phyloP scores from a whole-genome alignment of 1,284 basidiomycete genomes.

The Ganoderma lingzhi region DNA sequence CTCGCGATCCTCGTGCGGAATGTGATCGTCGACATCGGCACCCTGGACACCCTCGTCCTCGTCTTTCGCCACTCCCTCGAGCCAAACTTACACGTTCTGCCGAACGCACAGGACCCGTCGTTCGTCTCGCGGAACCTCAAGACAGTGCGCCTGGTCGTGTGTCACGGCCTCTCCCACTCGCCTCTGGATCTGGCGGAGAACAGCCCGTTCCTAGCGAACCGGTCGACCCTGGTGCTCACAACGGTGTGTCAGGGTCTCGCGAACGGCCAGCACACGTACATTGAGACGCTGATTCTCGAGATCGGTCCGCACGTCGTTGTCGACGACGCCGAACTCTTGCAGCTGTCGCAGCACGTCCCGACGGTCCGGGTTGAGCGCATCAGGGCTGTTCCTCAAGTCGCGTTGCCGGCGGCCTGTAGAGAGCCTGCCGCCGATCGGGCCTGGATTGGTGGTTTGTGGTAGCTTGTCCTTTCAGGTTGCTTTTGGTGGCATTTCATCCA shows the following conservation, averaged over 20 bases:
- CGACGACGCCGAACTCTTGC: not conserved
- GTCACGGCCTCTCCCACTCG: constrained; percentile 3
- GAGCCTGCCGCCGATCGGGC: not conserved
- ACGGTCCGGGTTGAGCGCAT: not conserved
- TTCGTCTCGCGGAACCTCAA: constrained; percentile 15
- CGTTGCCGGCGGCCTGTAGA: not conserved
- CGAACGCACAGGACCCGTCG: constrained; percentile 8
- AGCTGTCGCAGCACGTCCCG: not conserved
- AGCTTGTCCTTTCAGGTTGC: not conserved
- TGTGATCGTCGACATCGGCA: not conserved
- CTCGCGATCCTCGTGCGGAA: not conserved
- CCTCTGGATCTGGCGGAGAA: not conserved
- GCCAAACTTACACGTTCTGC: constrained; percentile 14
- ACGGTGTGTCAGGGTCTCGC: not conserved
- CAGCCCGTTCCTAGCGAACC: not conserved
- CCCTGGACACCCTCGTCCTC: constrained; percentile 5
- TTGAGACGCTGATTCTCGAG: not conserved
- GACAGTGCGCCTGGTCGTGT: constrained; percentile 10
- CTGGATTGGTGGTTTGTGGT: constrained; percentile 1
- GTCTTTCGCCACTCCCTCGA: constrained; percentile 9
- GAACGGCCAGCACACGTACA: not conserved
- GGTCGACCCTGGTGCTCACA: not conserved
- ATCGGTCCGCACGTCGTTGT: not conserved
- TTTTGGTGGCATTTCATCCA: not conserved
- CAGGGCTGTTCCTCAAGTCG: not conserved